Conservation (phyloP, 1,139 yeast species). For the Blastobotrys raffinosifermentans region DNA sequence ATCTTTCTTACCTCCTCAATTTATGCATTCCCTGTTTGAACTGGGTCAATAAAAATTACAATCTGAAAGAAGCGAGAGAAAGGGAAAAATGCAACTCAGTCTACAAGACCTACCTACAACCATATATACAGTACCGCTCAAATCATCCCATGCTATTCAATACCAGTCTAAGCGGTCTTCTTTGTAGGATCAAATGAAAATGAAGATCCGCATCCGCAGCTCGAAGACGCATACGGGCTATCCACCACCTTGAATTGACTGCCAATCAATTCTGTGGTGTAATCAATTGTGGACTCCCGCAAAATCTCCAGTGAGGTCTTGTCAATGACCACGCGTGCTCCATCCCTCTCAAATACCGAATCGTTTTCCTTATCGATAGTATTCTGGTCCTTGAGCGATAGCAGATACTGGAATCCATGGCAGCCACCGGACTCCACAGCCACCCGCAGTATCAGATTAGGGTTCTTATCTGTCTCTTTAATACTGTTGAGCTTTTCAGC, state of each 20-base stretch:
- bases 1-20: too few species aligned
- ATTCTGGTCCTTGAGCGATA: constrained; percentile 51
- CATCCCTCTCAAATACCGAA: constrained; percentile 58
- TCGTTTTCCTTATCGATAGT: constrained; percentile 40
- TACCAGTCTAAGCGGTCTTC: constrained; percentile 10
- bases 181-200: constrained; percentile 82
- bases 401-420: constrained; percentile 91
- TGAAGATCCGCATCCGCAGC: constrained; percentile 96
- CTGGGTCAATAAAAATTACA: too few species aligned
- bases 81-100: too few species aligned
- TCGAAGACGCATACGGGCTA: constrained; percentile 82
- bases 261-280: constrained; percentile 89
- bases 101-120: too few species aligned
- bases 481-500: constrained; percentile 51
- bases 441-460: constrained; percentile 60
- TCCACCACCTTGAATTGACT: constrained; percentile 88
- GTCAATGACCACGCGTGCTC: constrained; percentile 71
- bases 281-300: constrained; percentile 83
- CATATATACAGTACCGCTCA: too few species aligned
- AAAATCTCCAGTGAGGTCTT: constrained; percentile 73
- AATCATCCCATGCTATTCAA: constrained; percentile 1
- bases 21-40: too few species aligned
- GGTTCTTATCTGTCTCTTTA: constrained; percentile 51
- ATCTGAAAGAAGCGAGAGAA: too few species aligned
- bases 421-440: constrained; percentile 98